These are phyloP conservation scores for Annulohypoxylon maeteangense DNA, from an alignment of 495 filamentous ascomycete species.

Conservation along the genomic window DNA sequence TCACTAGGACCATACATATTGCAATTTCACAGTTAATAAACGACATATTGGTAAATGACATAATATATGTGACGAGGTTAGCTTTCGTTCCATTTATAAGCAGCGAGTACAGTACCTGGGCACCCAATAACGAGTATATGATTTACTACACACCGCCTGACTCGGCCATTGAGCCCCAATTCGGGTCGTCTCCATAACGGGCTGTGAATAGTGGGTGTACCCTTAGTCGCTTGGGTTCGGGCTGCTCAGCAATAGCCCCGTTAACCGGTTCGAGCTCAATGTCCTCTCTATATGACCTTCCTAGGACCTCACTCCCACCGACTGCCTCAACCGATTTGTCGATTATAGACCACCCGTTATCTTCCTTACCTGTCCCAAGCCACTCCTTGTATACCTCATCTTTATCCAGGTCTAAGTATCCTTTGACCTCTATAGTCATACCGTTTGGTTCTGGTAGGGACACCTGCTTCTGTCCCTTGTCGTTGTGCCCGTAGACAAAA, in stretches of 20 bases:
- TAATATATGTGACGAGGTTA: not conserved
- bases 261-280: not conserved
- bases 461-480: not conserved
- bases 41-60: no score
- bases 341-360: not conserved
- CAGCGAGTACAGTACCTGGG: no score
- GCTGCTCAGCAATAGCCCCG: not conserved
- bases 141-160: not conserved
- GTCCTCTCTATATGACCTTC: not conserved
- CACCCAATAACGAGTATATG: not conserved
- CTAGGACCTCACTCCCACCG: not conserved
- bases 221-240: not conserved
- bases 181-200: not conserved
- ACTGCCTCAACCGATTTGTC: not conserved
- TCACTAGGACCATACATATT: no score
- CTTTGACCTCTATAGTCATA: not conserved
- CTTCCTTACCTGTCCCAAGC: not conserved
- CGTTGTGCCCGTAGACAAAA: not conserved
- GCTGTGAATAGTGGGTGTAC: constrained; percentile 19
- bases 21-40: no score
- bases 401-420: not conserved
- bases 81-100: not conserved
- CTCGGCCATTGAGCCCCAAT: not conserved
- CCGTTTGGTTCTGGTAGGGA: not conserved
- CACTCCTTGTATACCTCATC: not conserved